Evolutionary conservation across 441 rosid genomes (phyloP).

Genomic region (Isatis lusitanica): DNA sequence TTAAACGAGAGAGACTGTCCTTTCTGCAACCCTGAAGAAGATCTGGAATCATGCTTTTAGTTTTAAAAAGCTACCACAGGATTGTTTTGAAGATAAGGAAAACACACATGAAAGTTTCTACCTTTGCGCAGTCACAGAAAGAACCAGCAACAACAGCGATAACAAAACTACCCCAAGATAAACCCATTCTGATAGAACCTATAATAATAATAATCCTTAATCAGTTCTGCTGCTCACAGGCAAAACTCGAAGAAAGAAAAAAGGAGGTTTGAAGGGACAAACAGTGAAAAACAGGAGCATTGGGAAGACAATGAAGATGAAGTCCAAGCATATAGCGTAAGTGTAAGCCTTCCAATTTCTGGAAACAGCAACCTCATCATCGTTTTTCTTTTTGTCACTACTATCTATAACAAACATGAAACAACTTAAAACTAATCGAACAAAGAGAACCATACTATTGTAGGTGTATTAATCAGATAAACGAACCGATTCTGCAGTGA

Average conservation of each 20-base stretch:
- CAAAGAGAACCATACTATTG: neutral
- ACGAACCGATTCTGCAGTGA: slow-evolving; percentile 42
- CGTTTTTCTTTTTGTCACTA: slow-evolving; percentile 44
- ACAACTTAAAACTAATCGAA: slow-evolving; percentile 12
- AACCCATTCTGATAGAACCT: slow-evolving; percentile 81
- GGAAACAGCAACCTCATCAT: slow-evolving; percentile 39
- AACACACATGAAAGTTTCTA: slow-evolving; percentile 43
- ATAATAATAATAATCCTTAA: slow-evolving; percentile 1
- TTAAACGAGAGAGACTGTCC: slow-evolving; percentile 48
- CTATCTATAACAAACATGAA: slow-evolving; percentile 36
- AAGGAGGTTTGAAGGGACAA: slow-evolving; percentile 31
- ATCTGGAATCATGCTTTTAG: slow-evolving; percentile 35
- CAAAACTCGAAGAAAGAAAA: neutral
- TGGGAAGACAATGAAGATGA: slow-evolving; percentile 60
- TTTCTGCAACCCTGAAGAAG: slow-evolving; percentile 41
- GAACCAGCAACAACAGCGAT: slow-evolving; percentile 37
- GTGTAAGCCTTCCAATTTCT: slow-evolving; percentile 50
- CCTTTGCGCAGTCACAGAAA: slow-evolving; percentile 63
- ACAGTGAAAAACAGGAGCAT: slow-evolving; percentile 72
- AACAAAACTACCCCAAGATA: slow-evolving; percentile 43
- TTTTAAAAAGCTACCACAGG: neutral
- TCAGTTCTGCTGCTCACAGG: neutral
- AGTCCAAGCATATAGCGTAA: slow-evolving; percentile 52
- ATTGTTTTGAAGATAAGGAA: neutral
- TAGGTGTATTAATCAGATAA: neutral